These are phyloP conservation scores for Fonsecaea nubica DNA, from an alignment of 2,329 filamentous ascomycete genomes.

Conservation along the genomic window DNA sequence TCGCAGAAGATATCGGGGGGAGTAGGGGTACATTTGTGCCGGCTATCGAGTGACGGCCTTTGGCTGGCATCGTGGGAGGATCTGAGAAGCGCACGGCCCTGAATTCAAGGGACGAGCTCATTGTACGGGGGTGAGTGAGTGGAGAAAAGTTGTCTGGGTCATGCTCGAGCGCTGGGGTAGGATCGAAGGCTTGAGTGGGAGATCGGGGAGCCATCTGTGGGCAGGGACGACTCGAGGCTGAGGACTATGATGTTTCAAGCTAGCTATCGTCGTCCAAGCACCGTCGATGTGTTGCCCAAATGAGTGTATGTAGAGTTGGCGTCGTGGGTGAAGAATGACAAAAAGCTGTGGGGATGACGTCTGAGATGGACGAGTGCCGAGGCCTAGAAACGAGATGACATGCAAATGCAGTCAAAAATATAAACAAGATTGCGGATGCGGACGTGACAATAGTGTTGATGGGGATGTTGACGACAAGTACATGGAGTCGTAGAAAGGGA, in stretches of 20 bases:
- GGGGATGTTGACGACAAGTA: constrained; percentile 8
- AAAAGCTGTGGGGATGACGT: constrained; percentile 21
- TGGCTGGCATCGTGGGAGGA: constrained; percentile 44
- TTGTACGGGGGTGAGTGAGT: constrained; percentile 28
- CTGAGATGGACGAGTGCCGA: constrained; percentile 5
- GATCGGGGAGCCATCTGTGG: constrained; percentile 34
- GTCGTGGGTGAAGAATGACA: not conserved
- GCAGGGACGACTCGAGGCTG: not conserved
- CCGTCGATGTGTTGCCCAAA: not conserved
- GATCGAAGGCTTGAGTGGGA: constrained; percentile 39
- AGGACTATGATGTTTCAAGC: too few relatives aligned
- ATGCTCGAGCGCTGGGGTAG: constrained; percentile 38
- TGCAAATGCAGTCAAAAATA: constrained; percentile 15
- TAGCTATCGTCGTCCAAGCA: not conserved
- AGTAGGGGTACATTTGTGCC: constrained; percentile 45
- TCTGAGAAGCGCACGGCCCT: constrained; percentile 53
- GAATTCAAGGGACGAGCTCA: constrained; percentile 35
- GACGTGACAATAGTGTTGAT: not conserved
- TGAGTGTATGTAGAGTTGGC: not conserved
- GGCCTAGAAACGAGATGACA: constrained; percentile 8
- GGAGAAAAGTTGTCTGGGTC: constrained; percentile 37
- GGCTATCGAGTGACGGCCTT: constrained; percentile 50
- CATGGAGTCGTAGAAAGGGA: constrained; percentile 3
- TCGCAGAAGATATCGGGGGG: constrained; percentile 40
- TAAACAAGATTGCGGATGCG: constrained; percentile 21